Base-by-base conservation (phyloP, 495 filamentous ascomycete species). In the Trichoderma reesei region DNA sequence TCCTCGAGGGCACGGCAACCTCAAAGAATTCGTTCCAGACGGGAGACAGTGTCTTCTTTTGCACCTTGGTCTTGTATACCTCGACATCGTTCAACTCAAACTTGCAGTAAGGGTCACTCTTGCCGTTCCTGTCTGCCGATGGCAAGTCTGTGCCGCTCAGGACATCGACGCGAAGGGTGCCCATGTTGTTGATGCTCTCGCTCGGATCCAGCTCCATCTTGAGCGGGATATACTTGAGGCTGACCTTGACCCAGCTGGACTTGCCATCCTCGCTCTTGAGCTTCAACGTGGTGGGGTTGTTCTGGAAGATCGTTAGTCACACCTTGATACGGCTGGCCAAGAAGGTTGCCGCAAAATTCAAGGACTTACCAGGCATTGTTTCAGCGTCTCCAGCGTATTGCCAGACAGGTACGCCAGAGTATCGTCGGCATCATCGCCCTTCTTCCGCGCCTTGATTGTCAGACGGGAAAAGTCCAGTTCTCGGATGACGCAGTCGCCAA, bases 131-230 rank as follows among this genome's bases (percentile, higher is more conserved):
- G 71, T 99, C 94, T 59, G 91, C 92, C 11, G 93, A 83, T 9
- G 94, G 94, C 26, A 99, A 85, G 66, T 97, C 87, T 34, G 85
- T 81, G 26, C 89, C 94, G 71, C 96, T 90, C 60, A 96, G 76
- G n/a, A 98, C 80, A 66, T 97, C 91, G 59, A 98, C 89, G 10
- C 90, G 88, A 38, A 99, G 84, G 61, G 83, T 90, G 63, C 94
- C 94, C 87, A 94, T 92, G 76, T 99, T 99, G 83, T 96, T 98
- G 80, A 98, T 96, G 73, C 90, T 95, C 76, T 99, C 94, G 68
- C 82, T 89, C 2, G 93, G 91, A 70, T 98, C 91, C 63, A 99
- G 88, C 63, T 83, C 82, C 94, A 99, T 99, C 75, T 88, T 83
- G 60, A 96, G 84, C 0, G 94, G 94, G 18, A 98, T 87, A 70